Percentiles rank a stretch among this genome's conserved stretches.
Conservation (phyloP, 1,284 basidiomycete species). For the Fomitopsis palustris region DNA sequence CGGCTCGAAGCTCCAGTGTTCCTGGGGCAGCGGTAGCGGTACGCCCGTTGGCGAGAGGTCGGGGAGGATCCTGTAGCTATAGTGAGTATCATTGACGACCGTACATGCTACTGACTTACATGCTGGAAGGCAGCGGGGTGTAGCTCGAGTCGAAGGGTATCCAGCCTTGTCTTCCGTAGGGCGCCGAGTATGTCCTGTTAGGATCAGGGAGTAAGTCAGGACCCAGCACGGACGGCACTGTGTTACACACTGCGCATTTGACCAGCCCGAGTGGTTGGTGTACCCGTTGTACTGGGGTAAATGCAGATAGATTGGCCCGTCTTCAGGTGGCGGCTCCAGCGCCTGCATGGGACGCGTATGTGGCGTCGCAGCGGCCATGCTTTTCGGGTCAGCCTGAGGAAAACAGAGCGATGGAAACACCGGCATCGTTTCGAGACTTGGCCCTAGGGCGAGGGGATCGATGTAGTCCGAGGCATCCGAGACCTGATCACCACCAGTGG, state of each 20-base stretch:
- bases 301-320: background rate
- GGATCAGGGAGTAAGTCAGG: background rate
- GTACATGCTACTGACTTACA: background rate
- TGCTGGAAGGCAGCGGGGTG: background rate
- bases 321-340: background rate
- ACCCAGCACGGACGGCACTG: too few species aligned
- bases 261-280: background rate
- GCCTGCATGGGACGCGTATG: background rate
- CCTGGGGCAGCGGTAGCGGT: background rate
- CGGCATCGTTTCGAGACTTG: background rate
- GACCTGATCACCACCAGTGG: background rate
- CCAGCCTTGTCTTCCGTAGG: background rate
- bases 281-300: background rate
- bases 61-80: background rate
- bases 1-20: background rate
- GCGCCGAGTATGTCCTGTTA: background rate
- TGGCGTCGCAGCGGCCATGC: background rate
- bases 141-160: background rate
- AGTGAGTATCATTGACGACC: background rate
- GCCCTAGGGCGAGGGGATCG: background rate
- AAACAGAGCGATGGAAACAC: background rate
- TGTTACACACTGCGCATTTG: background rate
- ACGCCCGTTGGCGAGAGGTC: background rate
- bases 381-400: background rate
- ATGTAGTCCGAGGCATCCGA: background rate